Evolutionary conservation across 768 basidiomycete species (phyloP).

Genomic region (Podaxis rugospora): DNA sequence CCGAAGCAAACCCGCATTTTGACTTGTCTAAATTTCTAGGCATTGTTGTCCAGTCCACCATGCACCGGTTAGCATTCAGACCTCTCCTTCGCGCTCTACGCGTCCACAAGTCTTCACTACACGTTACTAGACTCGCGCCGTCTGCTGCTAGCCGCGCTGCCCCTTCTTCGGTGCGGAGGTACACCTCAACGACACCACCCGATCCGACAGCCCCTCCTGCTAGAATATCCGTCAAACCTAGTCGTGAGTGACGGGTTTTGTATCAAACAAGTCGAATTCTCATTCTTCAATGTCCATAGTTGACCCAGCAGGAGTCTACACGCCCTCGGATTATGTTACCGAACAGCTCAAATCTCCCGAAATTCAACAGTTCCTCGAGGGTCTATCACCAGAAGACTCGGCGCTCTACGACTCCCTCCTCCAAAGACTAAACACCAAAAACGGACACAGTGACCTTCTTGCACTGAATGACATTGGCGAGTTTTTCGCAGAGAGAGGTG

Average conservation of each 20-base stretch:
- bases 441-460: neutral
- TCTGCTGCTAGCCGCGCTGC: neutral
- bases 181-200: neutral
- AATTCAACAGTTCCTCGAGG: neutral
- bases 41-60: neutral
- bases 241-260: neutral
- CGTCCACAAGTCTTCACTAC: constrained; percentile 13
- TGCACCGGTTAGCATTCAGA: constrained; percentile 15
- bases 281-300: neutral
- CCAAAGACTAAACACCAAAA: neutral
- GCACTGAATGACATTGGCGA: constrained; percentile 2
- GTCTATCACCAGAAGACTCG: neutral
- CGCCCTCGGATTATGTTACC: neutral
- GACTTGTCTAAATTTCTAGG: neutral
- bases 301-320: neutral
- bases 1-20: neutral
- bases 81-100: constrained; percentile 27
- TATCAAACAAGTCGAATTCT: neutral
- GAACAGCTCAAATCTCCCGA: neutral
- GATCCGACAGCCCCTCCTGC: neutral
- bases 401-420: neutral
- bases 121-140: neutral
- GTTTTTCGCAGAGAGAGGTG: neutral
- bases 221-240: constrained; percentile 19
- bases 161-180: neutral